Base-by-base conservation (phyloP, 768 basidiomycete genomes). In the Kwoniella mangroviensis region DNA sequence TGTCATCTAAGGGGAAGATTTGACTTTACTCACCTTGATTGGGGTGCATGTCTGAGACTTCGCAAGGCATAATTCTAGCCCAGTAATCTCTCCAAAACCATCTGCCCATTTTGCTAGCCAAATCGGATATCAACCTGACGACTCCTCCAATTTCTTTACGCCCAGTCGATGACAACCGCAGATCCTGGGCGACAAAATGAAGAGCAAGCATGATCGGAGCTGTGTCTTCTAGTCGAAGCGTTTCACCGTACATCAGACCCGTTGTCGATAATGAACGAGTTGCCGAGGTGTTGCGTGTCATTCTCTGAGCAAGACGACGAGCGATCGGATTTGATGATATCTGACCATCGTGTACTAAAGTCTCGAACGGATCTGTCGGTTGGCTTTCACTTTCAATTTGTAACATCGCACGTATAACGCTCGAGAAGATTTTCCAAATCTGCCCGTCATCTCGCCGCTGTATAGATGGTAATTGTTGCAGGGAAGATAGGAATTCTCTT, bases 51-150 rank as follows among this genome's bases (percentile, higher is more conserved):
- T 42, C 26, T 3, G 67, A 67, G 0, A 68, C 53, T 41, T 56
- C 62, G 49, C 22, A 12, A 12, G 75, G 79, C 40, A 69, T 21
- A 52, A 93, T 84, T 13, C 93, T 87, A 76, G 90, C 90, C 94
- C 94, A 96, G 79, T 94, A 94, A 83, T 97, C 93, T 6, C 88
- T 88, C 94, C 94, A 96, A 78, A 93, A 93, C 0, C 90, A 89
- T 21, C 91, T 88, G 17, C 92, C 87, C 15, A 88, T 42, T 28
- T 54, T 52, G 6, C 28, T 45, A 0, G 80, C 77, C 19, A 82
- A 51, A 0, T 67, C 40, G 0, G 72, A 64, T 1, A 82, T 56
- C 19, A 80, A 21, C 9, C 13, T 41, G 7, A 72, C 74, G 19
- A 82, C 2, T 4, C 19, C 54, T 1, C 24, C 17, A 5, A 74